Evolutionary conservation across 225 moss, liverwort and hornwort species (phyloP).

Genomic region (Rhytidiadelphus loreus): DNA sequence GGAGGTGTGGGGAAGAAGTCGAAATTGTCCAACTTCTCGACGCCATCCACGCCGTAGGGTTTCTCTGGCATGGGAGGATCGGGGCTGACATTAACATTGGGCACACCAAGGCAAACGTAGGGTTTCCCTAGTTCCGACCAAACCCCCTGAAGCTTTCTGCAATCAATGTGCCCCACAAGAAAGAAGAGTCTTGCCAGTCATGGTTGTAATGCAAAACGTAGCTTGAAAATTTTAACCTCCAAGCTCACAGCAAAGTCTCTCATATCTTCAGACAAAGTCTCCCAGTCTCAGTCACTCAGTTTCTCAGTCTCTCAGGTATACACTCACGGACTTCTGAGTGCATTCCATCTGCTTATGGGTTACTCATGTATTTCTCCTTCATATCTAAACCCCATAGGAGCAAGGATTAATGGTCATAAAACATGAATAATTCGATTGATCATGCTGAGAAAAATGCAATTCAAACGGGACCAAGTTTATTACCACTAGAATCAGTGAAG

Average conservation of each 20-base stretch:
- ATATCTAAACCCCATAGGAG: neutral
- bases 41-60: conserved; percentile 13
- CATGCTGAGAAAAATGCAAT: neutral
- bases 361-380: neutral
- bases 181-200: neutral
- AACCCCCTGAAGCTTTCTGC: conserved; percentile 78
- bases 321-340: neutral
- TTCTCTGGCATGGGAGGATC: conserved; percentile 52
- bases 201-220: neutral
- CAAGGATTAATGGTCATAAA: neutral
- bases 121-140: conserved; percentile 79
- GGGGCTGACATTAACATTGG: conserved; percentile 38
- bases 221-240: neutral
- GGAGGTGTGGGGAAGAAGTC: conserved; percentile 45
- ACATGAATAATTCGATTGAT: neutral
- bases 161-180: neutral
- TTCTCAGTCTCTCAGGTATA: neutral
- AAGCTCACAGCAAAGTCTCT: neutral
- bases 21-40: conserved; percentile 20
- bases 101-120: conserved; percentile 60
- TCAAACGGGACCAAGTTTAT: neutral
- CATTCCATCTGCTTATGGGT: neutral
- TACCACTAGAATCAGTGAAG: neutral
- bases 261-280: neutral
- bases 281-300: neutral